Evolutionary conservation across 345 rosid genomes (phyloP), one percentile per base, ranked within the genome.

Genomic region (Boechera stricta): DNA sequence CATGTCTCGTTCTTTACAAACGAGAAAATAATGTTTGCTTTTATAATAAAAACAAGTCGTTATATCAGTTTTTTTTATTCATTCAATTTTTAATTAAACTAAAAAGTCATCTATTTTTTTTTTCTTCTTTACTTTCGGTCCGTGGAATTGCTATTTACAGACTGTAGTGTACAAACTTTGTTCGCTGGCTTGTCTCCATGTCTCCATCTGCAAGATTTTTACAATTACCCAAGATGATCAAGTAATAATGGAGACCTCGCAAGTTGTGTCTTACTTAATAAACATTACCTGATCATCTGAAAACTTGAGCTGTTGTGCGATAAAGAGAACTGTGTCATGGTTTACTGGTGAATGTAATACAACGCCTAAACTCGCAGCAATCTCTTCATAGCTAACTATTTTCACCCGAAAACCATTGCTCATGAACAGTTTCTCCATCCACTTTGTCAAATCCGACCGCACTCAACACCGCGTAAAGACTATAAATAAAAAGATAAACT

Each of bases 121-220:
- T n/a, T n/a, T n/a, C n/a, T n/a, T n/a, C n/a, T n/a, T n/a, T n/a
- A n/a, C n/a, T n/a, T n/a, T n/a, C n/a, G n/a, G n/a, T n/a, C n/a
- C n/a, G n/a, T n/a, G n/a, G n/a, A n/a, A n/a, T n/a, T n/a, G n/a
- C n/a, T n/a, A n/a, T n/a, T n/a, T n/a, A n/a, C n/a, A n/a, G n/a
- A n/a, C n/a, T n/a, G n/a, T n/a, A n/a, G n/a, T n/a, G n/a, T n/a
- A n/a, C n/a, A n/a, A n/a, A n/a, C n/a, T n/a, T n/a, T n/a, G n/a
- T n/a, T n/a, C n/a, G n/a, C n/a, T n/a, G n/a, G n/a, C n/a, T n/a
- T 71, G 82, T 80, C 95, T 90, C 97, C 99, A 95, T 63, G 76
- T 79, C 47, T 89, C 92, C 97, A 88, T 86, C 97, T 90, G 81
- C 52, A 58, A 66, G 57, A 18, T 26, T 42, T 76, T 62, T 5